phyloP scores from a whole-genome alignment of 495 filamentous ascomycete genomes.

The Daldinia bambusicola region DNA sequence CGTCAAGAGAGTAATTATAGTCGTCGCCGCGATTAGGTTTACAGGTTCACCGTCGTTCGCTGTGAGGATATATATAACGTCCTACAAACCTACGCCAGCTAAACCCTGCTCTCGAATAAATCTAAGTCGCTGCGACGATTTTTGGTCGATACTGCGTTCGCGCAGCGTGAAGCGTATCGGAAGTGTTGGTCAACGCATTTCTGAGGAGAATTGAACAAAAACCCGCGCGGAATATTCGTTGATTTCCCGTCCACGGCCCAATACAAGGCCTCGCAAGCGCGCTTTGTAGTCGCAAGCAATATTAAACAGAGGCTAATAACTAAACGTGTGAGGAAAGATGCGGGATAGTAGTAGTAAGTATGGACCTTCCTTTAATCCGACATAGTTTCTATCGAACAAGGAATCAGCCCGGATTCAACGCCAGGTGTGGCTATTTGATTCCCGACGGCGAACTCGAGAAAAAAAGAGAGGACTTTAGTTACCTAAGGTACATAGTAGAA shows the following conservation, averaged over 20 bases:
- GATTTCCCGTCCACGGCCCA: constrained; percentile 23
- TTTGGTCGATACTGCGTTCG: constrained; percentile 31
- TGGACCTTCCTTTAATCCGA: constrained; percentile 32
- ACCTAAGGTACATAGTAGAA: not conserved
- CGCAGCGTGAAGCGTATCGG: constrained; percentile 28
- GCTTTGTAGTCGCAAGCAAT: constrained; percentile 23
- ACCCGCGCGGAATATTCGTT: constrained; percentile 17
- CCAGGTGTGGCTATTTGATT: constrained; percentile 33
- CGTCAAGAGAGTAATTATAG: not conserved
- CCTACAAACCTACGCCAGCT: constrained; percentile 4
- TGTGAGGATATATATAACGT: not conserved
- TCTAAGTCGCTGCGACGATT: constrained; percentile 6
- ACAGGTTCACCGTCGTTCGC: constrained; percentile 11
- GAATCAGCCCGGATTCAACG: constrained; percentile 20
- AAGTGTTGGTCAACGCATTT: constrained; percentile 36
- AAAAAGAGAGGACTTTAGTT: constrained; percentile 20
- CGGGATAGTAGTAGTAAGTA: constrained; percentile 22
- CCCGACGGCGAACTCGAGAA: constrained; percentile 35
- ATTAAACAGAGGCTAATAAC: constrained; percentile 28
- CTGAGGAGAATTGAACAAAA: constrained; percentile 18
- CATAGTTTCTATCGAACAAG: constrained; percentile 11
- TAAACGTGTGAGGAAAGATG: constrained; percentile 22
- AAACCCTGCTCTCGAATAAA: not conserved
- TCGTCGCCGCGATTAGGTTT: constrained; percentile 17
- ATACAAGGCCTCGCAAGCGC: constrained; percentile 20